These are phyloP conservation scores for Astrothelium macrocarpum DNA, from an alignment of 495 filamentous ascomycete species.

Conservation along the genomic window DNA sequence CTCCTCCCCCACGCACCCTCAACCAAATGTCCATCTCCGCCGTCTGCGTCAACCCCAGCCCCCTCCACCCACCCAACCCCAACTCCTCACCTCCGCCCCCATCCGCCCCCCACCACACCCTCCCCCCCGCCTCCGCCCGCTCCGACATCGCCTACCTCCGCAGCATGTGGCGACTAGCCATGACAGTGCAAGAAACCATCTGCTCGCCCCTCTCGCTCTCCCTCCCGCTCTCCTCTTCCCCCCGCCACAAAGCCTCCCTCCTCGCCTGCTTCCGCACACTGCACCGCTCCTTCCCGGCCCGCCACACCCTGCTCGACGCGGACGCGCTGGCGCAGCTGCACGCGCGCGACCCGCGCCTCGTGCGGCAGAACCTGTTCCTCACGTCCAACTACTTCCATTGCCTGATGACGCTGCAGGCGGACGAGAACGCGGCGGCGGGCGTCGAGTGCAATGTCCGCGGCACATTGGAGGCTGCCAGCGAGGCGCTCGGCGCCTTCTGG, in stretches of 20 bases:
- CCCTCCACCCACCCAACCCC: constrained; percentile 8
- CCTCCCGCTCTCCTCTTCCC: constrained; percentile 50
- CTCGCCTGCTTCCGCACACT: constrained; percentile 51
- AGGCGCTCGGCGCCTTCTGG: constrained; percentile 55
- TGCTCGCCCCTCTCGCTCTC: constrained; percentile 57
- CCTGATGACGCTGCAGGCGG: constrained; percentile 57
- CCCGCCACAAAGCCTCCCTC: constrained; percentile 50
- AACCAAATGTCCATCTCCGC: constrained; percentile 35
- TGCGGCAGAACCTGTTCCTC: constrained; percentile 59
- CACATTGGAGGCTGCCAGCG: constrained; percentile 59
- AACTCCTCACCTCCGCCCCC: constrained; percentile 11
- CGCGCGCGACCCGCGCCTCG: constrained; percentile 44
- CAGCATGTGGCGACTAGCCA: constrained; percentile 62
- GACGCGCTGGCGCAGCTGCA: constrained; percentile 42
- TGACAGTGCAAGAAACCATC: constrained; percentile 59
- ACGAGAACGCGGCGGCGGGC: constrained; percentile 48
- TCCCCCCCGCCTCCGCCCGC: constrained; percentile 39
- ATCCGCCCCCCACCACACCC: constrained; percentile 28
- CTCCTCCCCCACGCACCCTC: constrained; percentile 13
- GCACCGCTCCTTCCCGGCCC: constrained; percentile 52
- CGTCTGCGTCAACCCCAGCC: constrained; percentile 22
- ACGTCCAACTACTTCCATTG: constrained; percentile 66
- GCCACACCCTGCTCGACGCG: constrained; percentile 52
- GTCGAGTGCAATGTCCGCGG: constrained; percentile 46
- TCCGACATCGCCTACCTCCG: constrained; percentile 55